Conservation (phyloP, 352 stramenopile species). For the Globisporangium spinosum region DNA sequence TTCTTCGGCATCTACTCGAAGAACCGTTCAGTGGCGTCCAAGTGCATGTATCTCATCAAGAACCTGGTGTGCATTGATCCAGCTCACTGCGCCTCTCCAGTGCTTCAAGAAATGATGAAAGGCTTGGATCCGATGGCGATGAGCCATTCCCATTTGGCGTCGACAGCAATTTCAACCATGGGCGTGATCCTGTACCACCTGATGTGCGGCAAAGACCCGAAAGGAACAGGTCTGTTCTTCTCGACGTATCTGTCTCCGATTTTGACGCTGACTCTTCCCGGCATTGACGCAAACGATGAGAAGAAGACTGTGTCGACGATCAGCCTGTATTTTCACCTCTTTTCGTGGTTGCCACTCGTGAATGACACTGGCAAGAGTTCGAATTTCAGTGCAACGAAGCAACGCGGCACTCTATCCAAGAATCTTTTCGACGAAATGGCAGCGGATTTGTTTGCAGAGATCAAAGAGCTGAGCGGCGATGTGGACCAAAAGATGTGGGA, state of each 20-base stretch:
- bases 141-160: slow-evolving; percentile 70
- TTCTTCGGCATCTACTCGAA: slow-evolving; percentile 79
- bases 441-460: slow-evolving; percentile 35
- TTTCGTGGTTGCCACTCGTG: slow-evolving; percentile 67
- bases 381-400: slow-evolving; percentile 34
- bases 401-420: slow-evolving; percentile 29
- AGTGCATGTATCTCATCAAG: slow-evolving; percentile 72
- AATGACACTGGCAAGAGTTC: slow-evolving; percentile 52
- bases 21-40: slow-evolving; percentile 49
- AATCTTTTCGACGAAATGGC: slow-evolving; percentile 44
- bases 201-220: slow-evolving; percentile 50
- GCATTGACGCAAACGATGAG: slow-evolving; percentile 77
- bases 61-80: slow-evolving; percentile 58
- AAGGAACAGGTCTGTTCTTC: slow-evolving; percentile 48
- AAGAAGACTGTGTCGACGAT: slow-evolving; percentile 67
- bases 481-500: slow-evolving; percentile 57
- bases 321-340: slow-evolving; percentile 60
- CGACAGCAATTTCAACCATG: slow-evolving; percentile 66
- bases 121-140: slow-evolving; percentile 60
- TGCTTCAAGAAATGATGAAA: slow-evolving; percentile 73
- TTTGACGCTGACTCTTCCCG: slow-evolving; percentile 56
- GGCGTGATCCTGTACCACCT: slow-evolving; percentile 56
- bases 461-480: slow-evolving; percentile 27
- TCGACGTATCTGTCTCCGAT: slow-evolving; percentile 53
- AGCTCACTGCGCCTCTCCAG: slow-evolving; percentile 29